These are phyloP conservation scores for Pseudogymnoascus sp. DNA, from an alignment of 2,329 filamentous ascomycete genomes.

Conservation along the genomic window DNA sequence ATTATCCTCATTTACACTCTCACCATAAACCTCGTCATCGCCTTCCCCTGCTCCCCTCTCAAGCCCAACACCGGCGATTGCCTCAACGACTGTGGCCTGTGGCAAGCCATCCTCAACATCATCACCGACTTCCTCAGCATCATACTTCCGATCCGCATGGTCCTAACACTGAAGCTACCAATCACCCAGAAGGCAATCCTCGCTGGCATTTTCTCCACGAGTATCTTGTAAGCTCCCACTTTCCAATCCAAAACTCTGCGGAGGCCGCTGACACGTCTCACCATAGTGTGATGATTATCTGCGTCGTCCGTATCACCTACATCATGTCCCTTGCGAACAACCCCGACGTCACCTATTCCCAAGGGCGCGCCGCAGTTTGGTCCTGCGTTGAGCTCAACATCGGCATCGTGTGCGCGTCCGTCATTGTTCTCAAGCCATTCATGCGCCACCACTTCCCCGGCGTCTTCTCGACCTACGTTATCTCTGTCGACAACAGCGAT, in stretches of 20 bases:
- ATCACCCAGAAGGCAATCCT: not conserved
- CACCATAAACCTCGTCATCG: slow-evolving; percentile 5
- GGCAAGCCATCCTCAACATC: slow-evolving; percentile 5
- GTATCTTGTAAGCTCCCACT: not conserved
- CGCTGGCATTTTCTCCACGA: not conserved
- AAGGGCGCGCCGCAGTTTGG: not conserved
- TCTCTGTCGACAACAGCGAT: not conserved
- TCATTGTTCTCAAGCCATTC: slow-evolving; percentile 3
- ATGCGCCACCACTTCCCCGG: slow-evolving; percentile 6
- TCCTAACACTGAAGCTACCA: not conserved
- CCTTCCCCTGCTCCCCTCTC: not conserved
- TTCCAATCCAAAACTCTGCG: not conserved
- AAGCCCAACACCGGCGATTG: not conserved
- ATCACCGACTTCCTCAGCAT: slow-evolving; percentile 1
- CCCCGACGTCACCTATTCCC: slow-evolving; percentile 9
- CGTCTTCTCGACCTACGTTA: slow-evolving; percentile 3
- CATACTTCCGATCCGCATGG: not conserved
- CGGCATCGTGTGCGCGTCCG: slow-evolving; percentile 3
- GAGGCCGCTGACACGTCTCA: not conserved
- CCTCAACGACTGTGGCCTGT: not conserved
- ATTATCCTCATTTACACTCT: not conserved
- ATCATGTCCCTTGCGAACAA: slow-evolving; percentile 4
- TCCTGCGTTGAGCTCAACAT: slow-evolving; percentile 8
- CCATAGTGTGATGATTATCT: not conserved
- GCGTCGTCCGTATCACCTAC: slow-evolving; percentile 7